Base-by-base conservation (phyloP, 2,329 filamentous ascomycete genomes). In the Fusarium sp. region DNA sequence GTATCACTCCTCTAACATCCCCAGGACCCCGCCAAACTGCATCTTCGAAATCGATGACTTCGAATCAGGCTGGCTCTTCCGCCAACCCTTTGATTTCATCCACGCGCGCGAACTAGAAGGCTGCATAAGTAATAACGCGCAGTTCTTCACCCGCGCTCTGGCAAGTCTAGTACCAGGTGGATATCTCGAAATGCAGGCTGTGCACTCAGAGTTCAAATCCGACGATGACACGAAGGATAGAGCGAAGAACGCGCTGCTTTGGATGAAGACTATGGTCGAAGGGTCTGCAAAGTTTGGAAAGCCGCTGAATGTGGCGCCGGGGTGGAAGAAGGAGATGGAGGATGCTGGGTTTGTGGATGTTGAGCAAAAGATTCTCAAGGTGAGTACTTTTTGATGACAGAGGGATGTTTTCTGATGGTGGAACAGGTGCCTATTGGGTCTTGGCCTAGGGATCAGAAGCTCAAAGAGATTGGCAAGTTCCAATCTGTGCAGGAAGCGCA, bases 391-490 rank as follows among this genome's bases (percentile, higher is more conserved):
- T 3, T 33, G 7, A 12, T 33, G 14, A 33, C 16, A 1, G 5
- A 2, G 2, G 21, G 7, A 18, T 7, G 3, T 5, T 5, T 29
- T 0, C 41, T 67, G 29, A 67, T 8, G 4, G 3, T 4, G 3
- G 2, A 14, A 38, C 21, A 62, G 69, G 46, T 69, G 0, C 70
- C 70, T 1, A 72, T 71, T 37, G 68, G 70, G 4, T 42, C 51
- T 25, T 72, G 70, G 70, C 70, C 68, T 2, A 60, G 52, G 15
- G 63, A 73, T 5, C 23, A 49, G 5, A 51, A 44, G 7, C 62
- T 73, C 4, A 70, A 73, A 19, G 71, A 73, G 12, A 69, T 71
- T 45, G 70, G 71, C 44, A 68, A 63, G 25, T 66, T 46, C 16
- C 57, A 70, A 44, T 52, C 64, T 23, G 57, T 67, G 3, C 70